Evolutionary conservation across 768 basidiomycete genomes (phyloP).

Genomic region (Russula abietina): DNA sequence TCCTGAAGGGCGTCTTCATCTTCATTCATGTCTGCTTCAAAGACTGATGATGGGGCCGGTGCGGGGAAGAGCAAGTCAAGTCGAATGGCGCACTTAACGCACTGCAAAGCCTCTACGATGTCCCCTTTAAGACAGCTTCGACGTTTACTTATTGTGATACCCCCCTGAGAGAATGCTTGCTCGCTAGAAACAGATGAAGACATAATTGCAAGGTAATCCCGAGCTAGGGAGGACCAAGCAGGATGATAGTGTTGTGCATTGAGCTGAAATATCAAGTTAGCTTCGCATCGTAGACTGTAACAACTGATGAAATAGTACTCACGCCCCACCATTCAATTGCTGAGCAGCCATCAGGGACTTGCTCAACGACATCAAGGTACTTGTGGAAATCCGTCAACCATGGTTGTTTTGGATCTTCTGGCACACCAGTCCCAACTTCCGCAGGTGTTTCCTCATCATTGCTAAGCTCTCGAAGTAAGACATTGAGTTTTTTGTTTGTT

Average conservation of each 20-base stretch:
- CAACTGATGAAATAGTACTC: not conserved
- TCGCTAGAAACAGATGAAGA: not conserved
- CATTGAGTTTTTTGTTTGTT: not conserved
- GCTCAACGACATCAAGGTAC: not conserved
- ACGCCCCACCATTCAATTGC: not conserved
- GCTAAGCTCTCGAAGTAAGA: not conserved
- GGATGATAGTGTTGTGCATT: not conserved
- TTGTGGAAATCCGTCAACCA: not conserved
- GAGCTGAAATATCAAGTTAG: not conserved
- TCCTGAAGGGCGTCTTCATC: no score
- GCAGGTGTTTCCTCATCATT: not conserved
- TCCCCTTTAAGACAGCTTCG: not conserved
- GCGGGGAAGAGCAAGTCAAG: no score
- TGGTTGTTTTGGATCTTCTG: not conserved
- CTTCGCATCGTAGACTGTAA: not conserved
- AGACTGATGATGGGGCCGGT: no score
- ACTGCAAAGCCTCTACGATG: not conserved
- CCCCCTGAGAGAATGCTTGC: not conserved
- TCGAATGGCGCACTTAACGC: not conserved
- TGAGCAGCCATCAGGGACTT: not conserved
- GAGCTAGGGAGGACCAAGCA: not conserved
- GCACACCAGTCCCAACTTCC: not conserved
- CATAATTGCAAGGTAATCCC: not conserved
- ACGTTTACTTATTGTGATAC: not conserved
- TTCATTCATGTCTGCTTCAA: no score